Evolutionary conservation across 208 protist genomes (phyloP), one percentile per base, ranked within the genome.

Genomic region (Crithidia expoeki): DNA sequence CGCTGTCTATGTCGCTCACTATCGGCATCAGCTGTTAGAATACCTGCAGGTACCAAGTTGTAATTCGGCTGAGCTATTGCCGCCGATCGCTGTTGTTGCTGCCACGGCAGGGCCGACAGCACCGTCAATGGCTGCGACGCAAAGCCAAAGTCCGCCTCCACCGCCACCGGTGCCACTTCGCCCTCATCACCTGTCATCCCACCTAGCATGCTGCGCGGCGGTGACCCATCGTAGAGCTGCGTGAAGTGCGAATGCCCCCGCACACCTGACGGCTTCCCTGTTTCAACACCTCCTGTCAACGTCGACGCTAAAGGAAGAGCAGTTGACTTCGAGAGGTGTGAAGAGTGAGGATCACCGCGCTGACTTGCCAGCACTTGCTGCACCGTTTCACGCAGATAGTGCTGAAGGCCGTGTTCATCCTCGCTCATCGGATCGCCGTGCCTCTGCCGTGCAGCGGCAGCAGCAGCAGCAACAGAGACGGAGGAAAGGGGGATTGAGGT

Each of bases 341-440:
- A n/a, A n/a, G n/a, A n/a, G 5, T 10, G 19, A 27, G 11, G 28
- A 10, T 52, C 27, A 3, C 25, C 12, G 11, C 21, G 57, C 19
- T 74, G 50, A 17, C 25, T 19, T 4, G 51, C 51, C 49, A 76
- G 47, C 21, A 76, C 61, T 27, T 69, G 61, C 62, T 70, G 53
- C 55, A 76, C 71, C 27, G 56, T 76, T 34, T 76, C 71, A n/a
- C 46, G 50, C 32, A 76, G 46, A 33, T 76, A 76, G 28, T 59
- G 71, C 46, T 76, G 71, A 9, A 76, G 62, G 16, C 42, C 62
- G 21, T 40, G 36, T 21, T 58, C 46, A 21, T 51, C 62, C 36
- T 52, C 34, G 34, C 36, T 14, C 47, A 63, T 16, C 30, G 30
- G 28, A 25, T 58, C 42, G 5, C 4, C 34, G 17, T n/a, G n/a